Conservation (phyloP, 2,329 filamentous ascomycete genomes). For the Talaromyces rugulosus region DNA sequence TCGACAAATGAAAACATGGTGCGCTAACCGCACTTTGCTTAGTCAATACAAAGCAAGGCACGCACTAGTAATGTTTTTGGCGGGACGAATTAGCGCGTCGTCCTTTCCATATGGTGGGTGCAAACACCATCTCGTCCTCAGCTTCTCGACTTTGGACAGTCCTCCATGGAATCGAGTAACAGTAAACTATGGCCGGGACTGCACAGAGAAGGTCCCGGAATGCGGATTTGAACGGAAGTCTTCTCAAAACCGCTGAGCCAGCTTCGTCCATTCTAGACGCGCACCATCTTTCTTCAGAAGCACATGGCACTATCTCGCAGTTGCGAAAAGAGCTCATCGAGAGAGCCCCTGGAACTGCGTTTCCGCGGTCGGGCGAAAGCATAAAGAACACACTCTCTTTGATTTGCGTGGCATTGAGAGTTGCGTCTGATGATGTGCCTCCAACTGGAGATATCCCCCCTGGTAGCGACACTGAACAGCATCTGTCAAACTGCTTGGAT, state of each 20-base stretch:
- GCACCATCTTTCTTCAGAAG: constrained; percentile 68
- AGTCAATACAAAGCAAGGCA: not conserved
- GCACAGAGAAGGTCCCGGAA: constrained; percentile 16
- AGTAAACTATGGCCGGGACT: constrained; percentile 22
- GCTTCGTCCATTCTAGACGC: constrained; percentile 78
- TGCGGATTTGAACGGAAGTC: constrained; percentile 16
- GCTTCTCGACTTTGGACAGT: not conserved
- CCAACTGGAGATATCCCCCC: constrained; percentile 55
- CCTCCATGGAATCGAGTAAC: constrained; percentile 9
- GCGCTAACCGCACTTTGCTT: not conserved
- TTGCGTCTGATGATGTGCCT: constrained; percentile 53
- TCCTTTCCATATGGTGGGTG: not conserved
- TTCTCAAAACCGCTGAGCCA: constrained; percentile 23
- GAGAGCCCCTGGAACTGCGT: constrained; percentile 30
- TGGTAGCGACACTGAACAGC: constrained; percentile 36
- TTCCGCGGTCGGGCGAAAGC: constrained; percentile 57
- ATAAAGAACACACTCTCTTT: constrained; percentile 77
- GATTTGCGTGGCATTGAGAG: constrained; percentile 76
- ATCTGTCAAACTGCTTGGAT: constrained; percentile 64
- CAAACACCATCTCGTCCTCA: not conserved
- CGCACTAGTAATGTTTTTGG: not conserved
- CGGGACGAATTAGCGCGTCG: not conserved
- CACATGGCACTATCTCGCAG: constrained; percentile 67
- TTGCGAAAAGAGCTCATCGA: constrained; percentile 64
- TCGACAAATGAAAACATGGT: not conserved